phyloP scores from a whole-genome alignment of 1,284 basidiomycete genomes.

The Cronartium quercuum region DNA sequence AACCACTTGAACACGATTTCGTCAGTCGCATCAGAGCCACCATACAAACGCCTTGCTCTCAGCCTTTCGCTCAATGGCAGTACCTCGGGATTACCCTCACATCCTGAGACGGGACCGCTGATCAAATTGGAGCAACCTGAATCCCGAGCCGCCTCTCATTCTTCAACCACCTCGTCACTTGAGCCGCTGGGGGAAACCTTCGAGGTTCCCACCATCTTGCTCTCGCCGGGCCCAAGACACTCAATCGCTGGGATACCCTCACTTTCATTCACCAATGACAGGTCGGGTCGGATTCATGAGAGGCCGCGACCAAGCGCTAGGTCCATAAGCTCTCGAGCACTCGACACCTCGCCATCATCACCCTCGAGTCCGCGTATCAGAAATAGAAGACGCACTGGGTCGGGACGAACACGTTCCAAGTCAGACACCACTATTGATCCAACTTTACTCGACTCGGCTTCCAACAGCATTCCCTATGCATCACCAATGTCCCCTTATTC shows the following conservation, averaged over 20 bases:
- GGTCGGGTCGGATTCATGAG: neutral
- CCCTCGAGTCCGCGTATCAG: neutral
- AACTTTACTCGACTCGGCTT: neutral
- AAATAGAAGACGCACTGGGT: neutral
- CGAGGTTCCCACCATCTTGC: slow-evolving; percentile 13
- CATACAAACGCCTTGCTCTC: too few species aligned
- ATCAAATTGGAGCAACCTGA: neutral
- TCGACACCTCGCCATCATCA: neutral
- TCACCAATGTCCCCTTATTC: slow-evolving; percentile 7
- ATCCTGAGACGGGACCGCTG: neutral
- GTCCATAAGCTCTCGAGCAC: neutral
- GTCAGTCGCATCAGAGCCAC: too few species aligned
- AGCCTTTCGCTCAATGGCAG: neutral
- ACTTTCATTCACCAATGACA: neutral
- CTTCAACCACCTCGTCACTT: slow-evolving; percentile 13
- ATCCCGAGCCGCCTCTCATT: neutral
- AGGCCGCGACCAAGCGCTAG: neutral
- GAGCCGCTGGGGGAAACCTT: slow-evolving; percentile 38
- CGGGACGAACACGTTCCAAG: slow-evolving; percentile 18
- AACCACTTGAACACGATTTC: too few species aligned
- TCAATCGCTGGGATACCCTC: slow-evolving; percentile 1
- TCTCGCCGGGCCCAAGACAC: slow-evolving; percentile 11
- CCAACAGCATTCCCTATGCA: slow-evolving; percentile 2
- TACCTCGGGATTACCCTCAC: neutral
- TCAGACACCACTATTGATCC: slow-evolving; percentile 20